Percentiles rank a stretch among this genome's conserved stretches.
Conservation (phyloP, 2,329 filamentous ascomycete genomes). For the Trichoderma harzianum region DNA sequence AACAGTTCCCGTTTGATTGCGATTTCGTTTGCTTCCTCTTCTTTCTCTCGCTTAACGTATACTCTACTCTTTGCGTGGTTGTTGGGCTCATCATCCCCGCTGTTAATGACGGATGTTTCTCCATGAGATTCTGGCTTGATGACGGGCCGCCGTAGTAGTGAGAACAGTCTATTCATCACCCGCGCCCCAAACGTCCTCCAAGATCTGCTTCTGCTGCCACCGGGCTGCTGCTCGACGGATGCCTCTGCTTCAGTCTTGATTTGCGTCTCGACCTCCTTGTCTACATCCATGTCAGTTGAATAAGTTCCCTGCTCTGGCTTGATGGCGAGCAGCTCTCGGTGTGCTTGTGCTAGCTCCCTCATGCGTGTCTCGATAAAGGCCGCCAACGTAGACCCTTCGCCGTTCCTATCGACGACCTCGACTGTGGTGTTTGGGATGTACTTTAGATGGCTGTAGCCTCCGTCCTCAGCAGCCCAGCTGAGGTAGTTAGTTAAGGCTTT, state of each 20-base stretch:
- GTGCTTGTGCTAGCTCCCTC: conserved; percentile 33
- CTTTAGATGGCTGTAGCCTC: conserved; percentile 33
- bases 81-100: not conserved
- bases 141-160: conserved; percentile 7
- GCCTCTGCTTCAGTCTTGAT: not conserved
- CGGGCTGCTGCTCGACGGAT: not conserved
- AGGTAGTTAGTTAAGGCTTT: conserved; percentile 35
- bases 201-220: not conserved
- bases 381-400: conserved; percentile 30
- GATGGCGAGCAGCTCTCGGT: conserved; percentile 35
- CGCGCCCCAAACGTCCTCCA: not conserved
- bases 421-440: conserved; percentile 39
- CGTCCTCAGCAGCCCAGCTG: conserved; percentile 43
- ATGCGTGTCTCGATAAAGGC: conserved; percentile 36
- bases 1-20: conserved; percentile 1
- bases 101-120: not conserved
- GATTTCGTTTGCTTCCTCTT: not conserved
- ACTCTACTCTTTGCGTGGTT: not conserved
- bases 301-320: conserved; percentile 22
- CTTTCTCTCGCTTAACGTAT: not conserved
- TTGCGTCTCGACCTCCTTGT: conserved; percentile 26
- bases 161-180: not conserved
- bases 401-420: conserved; percentile 34
- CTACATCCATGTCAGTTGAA: not conserved
- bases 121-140: conserved; percentile 1